phyloP scores from a whole-genome alignment of 352 stramenopile genomes.

The Globisporangium heterothallicum region DNA sequence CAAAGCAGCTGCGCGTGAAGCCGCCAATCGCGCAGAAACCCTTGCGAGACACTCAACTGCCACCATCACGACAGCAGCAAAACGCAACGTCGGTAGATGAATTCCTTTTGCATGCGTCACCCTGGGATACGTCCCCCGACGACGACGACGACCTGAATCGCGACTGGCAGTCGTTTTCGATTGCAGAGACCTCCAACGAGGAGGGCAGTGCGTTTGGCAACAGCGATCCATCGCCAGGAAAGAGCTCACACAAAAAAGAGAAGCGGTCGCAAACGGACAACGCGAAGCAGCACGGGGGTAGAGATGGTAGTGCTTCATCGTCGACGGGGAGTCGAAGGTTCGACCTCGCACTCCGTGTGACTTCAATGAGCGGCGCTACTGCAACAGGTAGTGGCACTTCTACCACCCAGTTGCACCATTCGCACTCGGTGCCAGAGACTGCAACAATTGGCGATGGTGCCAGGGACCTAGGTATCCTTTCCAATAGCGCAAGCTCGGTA shows the following conservation, averaged over 20 bases:
- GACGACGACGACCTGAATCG: background rate
- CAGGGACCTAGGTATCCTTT: no score
- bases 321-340: no score
- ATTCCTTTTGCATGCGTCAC: background rate
- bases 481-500: no score
- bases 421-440: background rate
- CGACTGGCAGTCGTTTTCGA: slow-evolving; percentile 1
- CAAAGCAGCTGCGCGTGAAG: background rate
- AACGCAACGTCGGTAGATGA: background rate
- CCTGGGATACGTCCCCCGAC: slow-evolving; percentile 7
- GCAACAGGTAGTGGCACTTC: no score
- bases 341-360: no score
- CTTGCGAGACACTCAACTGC: background rate
- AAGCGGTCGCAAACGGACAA: background rate
- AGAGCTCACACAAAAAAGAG: background rate
- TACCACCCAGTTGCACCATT: background rate
- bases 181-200: background rate
- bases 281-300: background rate
- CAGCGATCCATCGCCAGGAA: background rate
- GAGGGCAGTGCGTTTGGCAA: background rate
- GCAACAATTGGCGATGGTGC: background rate
- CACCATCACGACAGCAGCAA: background rate
- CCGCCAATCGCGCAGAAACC: background rate
- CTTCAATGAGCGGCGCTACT: no score
- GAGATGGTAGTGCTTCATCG: no score